Base-by-base conservation (phyloP, 306 rosid genomes). In the Castanospermum australe region DNA sequence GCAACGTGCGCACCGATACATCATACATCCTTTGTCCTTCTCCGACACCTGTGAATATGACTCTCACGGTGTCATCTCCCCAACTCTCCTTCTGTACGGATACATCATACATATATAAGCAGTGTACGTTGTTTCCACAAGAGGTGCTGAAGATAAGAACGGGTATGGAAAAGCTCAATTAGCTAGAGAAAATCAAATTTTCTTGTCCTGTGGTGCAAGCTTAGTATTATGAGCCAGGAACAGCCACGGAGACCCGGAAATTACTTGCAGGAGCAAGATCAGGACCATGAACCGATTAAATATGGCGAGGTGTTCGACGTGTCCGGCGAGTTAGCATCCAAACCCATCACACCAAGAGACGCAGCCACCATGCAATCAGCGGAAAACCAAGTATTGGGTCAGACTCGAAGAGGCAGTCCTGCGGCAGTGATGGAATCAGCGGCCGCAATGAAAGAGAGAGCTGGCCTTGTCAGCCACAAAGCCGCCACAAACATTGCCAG, bases 261-360 rank as follows among this genome's bases (percentile, higher is more conserved):
- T 28, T 28, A 28, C 32, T 28, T 28, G 32, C 35, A 38, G 15
- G 54, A 21, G 8, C 25, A 22, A 4, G 81, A 75, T 50, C 32
- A 70, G 3, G 32, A 64, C 20, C 33, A 63, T 8, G 63, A 60
- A 12, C 21, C 79, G 7, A 75, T 89, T 21, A 86, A 77, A 48
- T 89, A 89, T 8, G 89, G 86, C 4, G 91, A 90, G 41, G 83
- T 88, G 3, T 90, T 87, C 69, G 65, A 87, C n/a, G 89, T 92
- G 76, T 77, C 79, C 11, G 92, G 94, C 3, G 87, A 81, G 11
- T 73, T 87, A 81, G 90, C 85, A 0, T 50, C 76, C 1, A 77
- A 75, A 20, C 85, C 89, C 7, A 48, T 90, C 3, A 77, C 84
- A 0, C 89, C 89, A 0, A 28, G 81, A 50, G 86, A 87, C 47